Conservation (phyloP, 805 yeast species). For the Blastobotrys terrestris region DNA sequence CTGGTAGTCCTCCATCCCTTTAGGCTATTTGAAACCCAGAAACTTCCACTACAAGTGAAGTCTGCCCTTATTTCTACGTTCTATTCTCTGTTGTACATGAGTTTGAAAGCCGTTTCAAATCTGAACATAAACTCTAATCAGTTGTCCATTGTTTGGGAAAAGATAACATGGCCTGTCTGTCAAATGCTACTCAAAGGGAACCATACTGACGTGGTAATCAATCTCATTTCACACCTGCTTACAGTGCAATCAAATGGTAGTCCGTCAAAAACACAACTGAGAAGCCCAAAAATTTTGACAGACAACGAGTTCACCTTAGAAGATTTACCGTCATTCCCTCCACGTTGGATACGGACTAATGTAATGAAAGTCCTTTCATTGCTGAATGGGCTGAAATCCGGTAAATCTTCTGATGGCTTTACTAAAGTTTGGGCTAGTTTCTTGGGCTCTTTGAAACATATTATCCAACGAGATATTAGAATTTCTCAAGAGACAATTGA, state of each 20-base stretch:
- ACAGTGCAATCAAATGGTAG: neutral
- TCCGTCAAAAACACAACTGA: conserved; percentile 5
- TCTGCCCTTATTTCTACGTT: neutral
- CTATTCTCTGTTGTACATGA: conserved; percentile 3
- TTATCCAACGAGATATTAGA: conserved; percentile 16
- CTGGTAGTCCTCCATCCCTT: conserved; percentile 15
- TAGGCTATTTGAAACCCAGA: conserved; percentile 8
- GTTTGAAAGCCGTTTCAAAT: conserved; percentile 3
- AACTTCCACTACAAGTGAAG: neutral
- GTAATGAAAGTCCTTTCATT: conserved; percentile 5
- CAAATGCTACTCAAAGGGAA: neutral
- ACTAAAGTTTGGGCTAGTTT: conserved; percentile 1
- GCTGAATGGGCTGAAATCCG: conserved; percentile 1
- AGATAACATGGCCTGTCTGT: neutral
- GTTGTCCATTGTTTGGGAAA: conserved; percentile 5
- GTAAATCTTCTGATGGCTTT: conserved; percentile 3
- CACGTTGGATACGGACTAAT: conserved; percentile 14
- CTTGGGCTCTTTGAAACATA: conserved; percentile 3
- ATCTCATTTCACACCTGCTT: conserved; percentile 3
- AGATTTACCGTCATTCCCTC: conserved; percentile 13
- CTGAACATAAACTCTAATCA: neutral
- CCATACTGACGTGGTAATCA: neutral
- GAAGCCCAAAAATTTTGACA: conserved; percentile 6
- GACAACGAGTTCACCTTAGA: conserved; percentile 5
- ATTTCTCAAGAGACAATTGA: conserved; percentile 14